Percentiles rank a stretch among this genome's conserved stretches.
phyloP scores from a whole-genome alignment of 1,139 yeast species.

The Geotrichum phurueaensis region DNA sequence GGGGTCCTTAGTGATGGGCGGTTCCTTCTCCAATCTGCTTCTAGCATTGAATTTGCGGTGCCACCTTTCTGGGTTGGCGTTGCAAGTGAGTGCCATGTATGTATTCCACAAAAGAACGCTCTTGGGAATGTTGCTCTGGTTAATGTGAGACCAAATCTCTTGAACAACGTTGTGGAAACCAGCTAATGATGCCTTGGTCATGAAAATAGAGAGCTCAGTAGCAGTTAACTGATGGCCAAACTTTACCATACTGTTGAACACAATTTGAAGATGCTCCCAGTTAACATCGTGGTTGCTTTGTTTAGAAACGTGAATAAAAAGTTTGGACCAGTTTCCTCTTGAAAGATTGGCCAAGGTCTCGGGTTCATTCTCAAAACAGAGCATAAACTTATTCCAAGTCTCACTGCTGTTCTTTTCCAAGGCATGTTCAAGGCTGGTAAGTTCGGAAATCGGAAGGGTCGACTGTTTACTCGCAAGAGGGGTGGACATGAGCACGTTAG shows the following conservation, averaged over 20 bases:
- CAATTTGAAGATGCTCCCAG: constrained; percentile 7
- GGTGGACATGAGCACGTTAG: constrained; percentile 18
- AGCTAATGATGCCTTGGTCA: constrained; percentile 29
- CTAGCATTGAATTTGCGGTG: constrained; percentile 16
- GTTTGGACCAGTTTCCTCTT: constrained; percentile 14
- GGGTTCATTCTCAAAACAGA: not conserved
- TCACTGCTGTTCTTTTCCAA: not conserved
- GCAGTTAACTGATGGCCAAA: constrained; percentile 24
- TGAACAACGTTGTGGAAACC: constrained; percentile 25
- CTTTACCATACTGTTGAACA: constrained; percentile 19
- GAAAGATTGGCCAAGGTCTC: constrained; percentile 2
- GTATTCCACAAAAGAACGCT: constrained; percentile 34
- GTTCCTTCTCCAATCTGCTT: constrained; percentile 15
- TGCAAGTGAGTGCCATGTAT: constrained; percentile 33
- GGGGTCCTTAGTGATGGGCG: constrained; percentile 25
- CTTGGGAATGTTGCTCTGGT: constrained; percentile 17
- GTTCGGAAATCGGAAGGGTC: not conserved
- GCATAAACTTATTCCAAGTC: constrained; percentile 4
- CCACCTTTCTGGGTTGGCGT: constrained; percentile 33
- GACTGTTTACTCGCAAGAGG: constrained; percentile 11
- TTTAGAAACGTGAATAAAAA: constrained; percentile 6
- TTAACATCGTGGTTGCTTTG: not conserved
- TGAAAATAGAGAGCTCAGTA: constrained; percentile 27
- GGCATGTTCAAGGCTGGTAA: not conserved
- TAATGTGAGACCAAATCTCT: constrained; percentile 28